Conservation (phyloP, 306 rosid species). For the Cajanus cajan region DNA sequence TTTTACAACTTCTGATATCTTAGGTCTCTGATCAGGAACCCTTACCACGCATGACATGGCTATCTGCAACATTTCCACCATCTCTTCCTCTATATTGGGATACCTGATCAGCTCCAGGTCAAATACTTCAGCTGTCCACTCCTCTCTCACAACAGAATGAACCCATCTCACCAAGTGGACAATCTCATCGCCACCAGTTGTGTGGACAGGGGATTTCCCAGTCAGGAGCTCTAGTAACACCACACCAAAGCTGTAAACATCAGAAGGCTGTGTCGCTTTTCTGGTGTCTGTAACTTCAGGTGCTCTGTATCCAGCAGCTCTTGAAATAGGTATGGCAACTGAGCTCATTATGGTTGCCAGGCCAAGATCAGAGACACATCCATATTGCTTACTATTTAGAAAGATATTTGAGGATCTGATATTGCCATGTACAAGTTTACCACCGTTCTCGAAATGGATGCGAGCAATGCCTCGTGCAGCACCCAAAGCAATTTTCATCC, state of each 20-base stretch:
- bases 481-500: conserved; percentile 75
- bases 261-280: conserved; percentile 76
- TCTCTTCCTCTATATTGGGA: conserved; percentile 92
- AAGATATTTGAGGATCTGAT: conserved; percentile 81
- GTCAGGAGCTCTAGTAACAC: conserved; percentile 86
- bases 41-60: conserved; percentile 84
- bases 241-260: conserved; percentile 86
- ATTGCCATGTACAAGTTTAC: conserved; percentile 85
- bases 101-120: conserved; percentile 81
- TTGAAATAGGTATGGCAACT: conserved; percentile 64
- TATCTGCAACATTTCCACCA: conserved; percentile 92
- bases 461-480: conserved; percentile 80
- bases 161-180: conserved; percentile 95
- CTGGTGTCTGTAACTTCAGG: conserved; percentile 90
- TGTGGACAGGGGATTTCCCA: conserved; percentile 83
- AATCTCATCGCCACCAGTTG: conserved; percentile 83
- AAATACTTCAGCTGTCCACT: conserved; percentile 96
- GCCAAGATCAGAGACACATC: conserved; percentile 85
- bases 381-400: conserved; percentile 54
- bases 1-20: conserved; percentile 59
- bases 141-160: conserved; percentile 93
- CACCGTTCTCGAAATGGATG: conserved; percentile 65
- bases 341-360: conserved; percentile 77
- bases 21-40: conserved; percentile 86
- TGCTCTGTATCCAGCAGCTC: conserved; percentile 91